Evolutionary conservation across 306 rosid genomes (phyloP), one percentile per base, ranked within the genome.

Genomic region (Albizia julibrissin): DNA sequence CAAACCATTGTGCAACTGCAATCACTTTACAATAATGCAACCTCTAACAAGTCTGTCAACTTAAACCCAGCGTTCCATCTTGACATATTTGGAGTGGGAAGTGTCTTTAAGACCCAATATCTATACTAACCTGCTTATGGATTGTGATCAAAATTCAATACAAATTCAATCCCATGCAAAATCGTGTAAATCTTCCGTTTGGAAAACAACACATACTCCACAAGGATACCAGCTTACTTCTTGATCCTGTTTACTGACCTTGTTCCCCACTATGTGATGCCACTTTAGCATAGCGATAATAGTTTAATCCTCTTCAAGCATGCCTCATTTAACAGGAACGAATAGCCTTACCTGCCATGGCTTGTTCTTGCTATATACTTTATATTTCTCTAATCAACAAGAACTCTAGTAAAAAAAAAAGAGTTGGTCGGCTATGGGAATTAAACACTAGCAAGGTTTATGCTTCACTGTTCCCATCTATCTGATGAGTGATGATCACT

Each of bases 401-500:
- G 16, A 80, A 16, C 37, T 21, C 61, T 6, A 6, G 1, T 7
- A 59, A 59, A 59, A 33, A 15, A 64, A 13, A 0, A 29, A 29
- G 8, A 61, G 19, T 11, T 12, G 19, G 19, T 4, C 34, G 1
- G 43, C 19, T 10, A 42, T 8, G 22, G 61, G 39, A 61, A 83
- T 72, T 62, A 75, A 56, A 80, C 67, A 56, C 42, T 61, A 31
- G 46, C 54, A 62, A 71, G 84, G 76, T 78, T 66, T 73, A 49
- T 74, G 75, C 46, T 49, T 74, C 65, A 12, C 47, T 11, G 3
- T 26, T 65, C 42, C 10, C 70, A 65, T 62, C 78, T 61, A 69
- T 33, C 50, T 7, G 34, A 82, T 27, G 77, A 69, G 33, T 42
- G 52, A 22, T 22, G 74, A 21, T 52, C 74, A 69, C 21, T 69